These are phyloP conservation scores for Saprolegnia diclina DNA, from an alignment of 352 stramenopile species.

Conservation along the genomic window DNA sequence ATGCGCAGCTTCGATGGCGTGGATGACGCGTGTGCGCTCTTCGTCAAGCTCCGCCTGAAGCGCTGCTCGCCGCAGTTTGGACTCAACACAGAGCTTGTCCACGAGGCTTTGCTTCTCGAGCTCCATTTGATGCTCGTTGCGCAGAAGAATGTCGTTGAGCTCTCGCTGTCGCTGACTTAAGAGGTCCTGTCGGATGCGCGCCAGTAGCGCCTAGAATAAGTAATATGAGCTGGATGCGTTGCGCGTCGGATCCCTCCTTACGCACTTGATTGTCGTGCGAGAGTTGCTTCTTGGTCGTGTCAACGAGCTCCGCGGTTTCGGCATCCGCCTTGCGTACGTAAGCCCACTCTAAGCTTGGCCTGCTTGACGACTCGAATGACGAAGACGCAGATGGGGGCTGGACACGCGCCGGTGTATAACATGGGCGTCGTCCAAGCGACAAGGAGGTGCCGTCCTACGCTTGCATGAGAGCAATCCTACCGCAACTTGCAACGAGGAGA, in stretches of 20 bases:
- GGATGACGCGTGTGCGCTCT: neutral
- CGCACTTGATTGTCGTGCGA: neutral
- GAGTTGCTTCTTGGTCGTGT: neutral
- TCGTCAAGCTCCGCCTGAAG: neutral
- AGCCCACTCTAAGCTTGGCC: neutral
- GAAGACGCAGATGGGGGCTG: too few species aligned
- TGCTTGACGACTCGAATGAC: too few species aligned
- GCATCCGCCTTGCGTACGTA: neutral
- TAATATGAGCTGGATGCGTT: neutral
- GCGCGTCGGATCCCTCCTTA: neutral
- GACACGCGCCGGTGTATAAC: too few species aligned
- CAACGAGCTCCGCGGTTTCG: neutral
- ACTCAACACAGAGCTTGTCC: neutral
- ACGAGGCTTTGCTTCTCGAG: constrained; percentile 2
- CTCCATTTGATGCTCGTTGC: constrained; percentile 4
- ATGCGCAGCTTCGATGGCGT: neutral
- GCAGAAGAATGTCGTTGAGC: constrained; percentile 4
- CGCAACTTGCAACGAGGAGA: too few species aligned
- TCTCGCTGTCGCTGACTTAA: neutral
- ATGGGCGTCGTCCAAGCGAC: too few species aligned
- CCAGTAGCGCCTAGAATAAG: neutral
- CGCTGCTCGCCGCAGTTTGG: neutral
- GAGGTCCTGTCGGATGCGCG: neutral
- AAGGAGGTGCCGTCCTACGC: too few species aligned
- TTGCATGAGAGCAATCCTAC: too few species aligned